Conservation (phyloP, 371 early-diverging fungal genomes). For the Mycotypha africana region DNA sequence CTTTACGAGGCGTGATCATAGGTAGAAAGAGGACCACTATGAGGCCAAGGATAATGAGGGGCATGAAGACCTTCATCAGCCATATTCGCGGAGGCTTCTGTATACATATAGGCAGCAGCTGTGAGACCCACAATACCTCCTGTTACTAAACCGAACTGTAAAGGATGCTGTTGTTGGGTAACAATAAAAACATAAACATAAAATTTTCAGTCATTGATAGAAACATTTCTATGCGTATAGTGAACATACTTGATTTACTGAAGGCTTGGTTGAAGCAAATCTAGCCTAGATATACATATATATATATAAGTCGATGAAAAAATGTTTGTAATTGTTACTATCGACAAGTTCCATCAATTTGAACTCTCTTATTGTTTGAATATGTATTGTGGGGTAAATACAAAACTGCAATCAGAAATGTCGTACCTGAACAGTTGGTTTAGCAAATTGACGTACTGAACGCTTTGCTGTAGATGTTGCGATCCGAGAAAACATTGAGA, state of each 20-base stretch:
- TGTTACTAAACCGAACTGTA: conserved; percentile 46
- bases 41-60: conserved; percentile 86
- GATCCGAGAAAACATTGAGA: conserved; percentile 49
- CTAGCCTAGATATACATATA: too few relatives aligned
- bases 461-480: conserved; percentile 40
- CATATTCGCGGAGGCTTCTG: conserved; percentile 62
- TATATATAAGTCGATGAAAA: too few relatives aligned
- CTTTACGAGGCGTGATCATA: conserved; percentile 93
- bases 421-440: conserved; percentile 36
- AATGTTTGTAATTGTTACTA: too few relatives aligned
- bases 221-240: not conserved
- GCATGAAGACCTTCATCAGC: conserved; percentile 92
- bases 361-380: too few relatives aligned
- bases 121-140: conserved; percentile 54
- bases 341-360: too few relatives aligned
- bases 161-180: conserved; percentile 22
- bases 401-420: not conserved
- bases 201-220: not conserved
- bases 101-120: conserved; percentile 50
- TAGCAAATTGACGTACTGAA: conserved; percentile 38
- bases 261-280: conserved; percentile 14
- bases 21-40: conserved; percentile 72
- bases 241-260: not conserved
- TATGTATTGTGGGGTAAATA: not conserved
- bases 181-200: not conserved